Base-by-base conservation (phyloP, 2,329 filamentous ascomycete genomes). In the Sclerotinia sclerotiorum region DNA sequence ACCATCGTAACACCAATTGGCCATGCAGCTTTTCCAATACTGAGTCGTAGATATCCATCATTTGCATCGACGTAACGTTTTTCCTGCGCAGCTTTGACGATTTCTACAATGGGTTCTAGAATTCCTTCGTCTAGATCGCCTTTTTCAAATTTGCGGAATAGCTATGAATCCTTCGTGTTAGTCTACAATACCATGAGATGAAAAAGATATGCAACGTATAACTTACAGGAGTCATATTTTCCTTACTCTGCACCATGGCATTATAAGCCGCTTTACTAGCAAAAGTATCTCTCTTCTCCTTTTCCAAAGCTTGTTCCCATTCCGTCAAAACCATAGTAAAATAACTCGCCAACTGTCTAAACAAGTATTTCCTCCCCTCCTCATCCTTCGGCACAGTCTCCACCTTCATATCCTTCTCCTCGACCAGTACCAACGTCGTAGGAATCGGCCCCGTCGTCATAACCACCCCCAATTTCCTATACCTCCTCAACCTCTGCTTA, bases 1-100 rank as follows among this genome's bases (percentile, higher is more conserved):
- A 99, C 95, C 95, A 98, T 99, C 79, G 95, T 99, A 51, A 99
- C 95, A 80, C 95, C 95, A 76, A 99, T 99, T 32, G 95, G 95
- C 95, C 95, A 99, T 21, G 95, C 95, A 73, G 93, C 94, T 82
- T 97, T 97, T 72, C 93, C 93, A 76, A 99, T 99, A 78, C 92
- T 97, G 67, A 99, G 83, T 65, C 92, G 86, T 70, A 99, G 83
- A 79, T 99, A 99, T 0, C 93, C 94, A 78, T 99, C 92, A 78
- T 98, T 98, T 46, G 95, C 95, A 80, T 97, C 92, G 58, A 99
- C 94, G 77, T 99, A 99, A 71, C 92, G 88, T 69, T 93, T 87
- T 77, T 93, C 89, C 80, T 99, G 95, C 5, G 94, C 93, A 35
- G 93, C 91, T 76, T 91, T 86, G 42, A 97, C 94, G 73, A 99